Evolutionary conservation across 2,329 filamentous ascomycete genomes (phyloP).

Genomic region (Xylariomycetidae sp.): DNA sequence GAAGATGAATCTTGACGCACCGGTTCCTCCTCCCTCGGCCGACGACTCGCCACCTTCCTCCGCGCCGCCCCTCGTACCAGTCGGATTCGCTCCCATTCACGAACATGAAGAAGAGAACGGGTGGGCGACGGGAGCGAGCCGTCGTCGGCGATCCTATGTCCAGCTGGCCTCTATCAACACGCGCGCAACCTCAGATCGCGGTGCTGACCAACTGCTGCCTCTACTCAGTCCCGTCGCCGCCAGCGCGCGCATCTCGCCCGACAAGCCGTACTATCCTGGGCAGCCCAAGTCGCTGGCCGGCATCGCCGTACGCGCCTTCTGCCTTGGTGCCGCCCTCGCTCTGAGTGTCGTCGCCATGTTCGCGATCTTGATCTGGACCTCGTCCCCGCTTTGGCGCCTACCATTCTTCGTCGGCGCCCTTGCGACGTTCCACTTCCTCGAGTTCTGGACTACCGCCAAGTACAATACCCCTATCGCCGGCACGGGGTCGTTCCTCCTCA

Average conservation of each 20-base stretch:
- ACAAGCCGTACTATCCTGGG: slow-evolving; percentile 36
- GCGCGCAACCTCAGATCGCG: slow-evolving; percentile 7
- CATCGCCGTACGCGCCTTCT: slow-evolving; percentile 53
- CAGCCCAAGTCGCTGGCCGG: slow-evolving; percentile 52
- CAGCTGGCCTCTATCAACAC: slow-evolving; percentile 15
- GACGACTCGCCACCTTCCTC: neutral
- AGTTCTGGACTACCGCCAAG: slow-evolving; percentile 84
- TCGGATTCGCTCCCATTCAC: slow-evolving; percentile 12
- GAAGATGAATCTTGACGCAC: neutral
- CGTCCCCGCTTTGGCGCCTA: slow-evolving; percentile 51
- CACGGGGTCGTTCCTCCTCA: slow-evolving; percentile 74
- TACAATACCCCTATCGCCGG: slow-evolving; percentile 73
- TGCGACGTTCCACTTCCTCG: slow-evolving; percentile 86
- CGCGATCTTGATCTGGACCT: slow-evolving; percentile 29
- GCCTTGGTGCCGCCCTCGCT: slow-evolving; percentile 41
- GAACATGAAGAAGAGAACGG: slow-evolving; percentile 14
- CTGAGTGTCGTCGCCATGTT: slow-evolving; percentile 27
- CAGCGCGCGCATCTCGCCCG: slow-evolving; percentile 22
- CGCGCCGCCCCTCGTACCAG: slow-evolving; percentile 7
- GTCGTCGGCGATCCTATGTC: slow-evolving; percentile 15
- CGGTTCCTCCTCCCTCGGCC: neutral
- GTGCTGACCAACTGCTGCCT: slow-evolving; percentile 23
- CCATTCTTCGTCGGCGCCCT: slow-evolving; percentile 65
- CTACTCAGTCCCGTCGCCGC: slow-evolving; percentile 27
- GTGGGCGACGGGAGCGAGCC: slow-evolving; percentile 21